Evolutionary conservation across 2,329 filamentous ascomycete species (phyloP), one percentile per base, ranked within the genome.

Genomic region (Aspergillus tamarii): DNA sequence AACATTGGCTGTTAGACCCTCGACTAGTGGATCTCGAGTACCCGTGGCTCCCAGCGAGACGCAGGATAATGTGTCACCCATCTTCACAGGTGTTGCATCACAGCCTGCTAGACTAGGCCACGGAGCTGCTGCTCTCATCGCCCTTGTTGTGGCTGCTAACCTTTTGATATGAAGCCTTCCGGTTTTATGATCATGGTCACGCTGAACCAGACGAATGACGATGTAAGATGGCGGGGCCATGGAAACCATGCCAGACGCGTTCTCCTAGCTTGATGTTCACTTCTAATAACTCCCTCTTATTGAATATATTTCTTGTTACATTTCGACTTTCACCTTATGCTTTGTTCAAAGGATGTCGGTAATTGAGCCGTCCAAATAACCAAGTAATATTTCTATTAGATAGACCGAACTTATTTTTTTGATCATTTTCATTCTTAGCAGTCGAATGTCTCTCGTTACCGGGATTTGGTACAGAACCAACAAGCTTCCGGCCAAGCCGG

Each of bases 401-500:
- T 43, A 8, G 9, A 43, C 41, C 41, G 41, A n/a, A 28, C 14
- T 16, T 58, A 26, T 46, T 19, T 19, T 46, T 19, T 19, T 58
- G 36, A 43, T 60, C 9, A 23, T 30, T 39, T 39, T 19, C 6
- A 41, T 41, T 41, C 36, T 41, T 41, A 19, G 36, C 2, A 41
- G n/a, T 41, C 7, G 16, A n/a, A 41, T 41, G 39, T 41, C 39
- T n/a, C 19, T n/a, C 14, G 7, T 41, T 41, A 41, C 16, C 39
- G 8, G 39, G 39, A 41, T n/a, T 41, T 41, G 16, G 39, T 41
- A 41, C 39, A 3, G 16, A n/a, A 41, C 19, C 39, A 43, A 34
- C 52, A 66, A 70, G 67, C 66, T 68, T 58, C 39, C 57, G 62
- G 67, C 69, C 69, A 69, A 70, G 69, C 62, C 69, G 69, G 68